phyloP scores from a whole-genome alignment of 371 early-diverging fungal species.

The Enteropsectra breve region DNA sequence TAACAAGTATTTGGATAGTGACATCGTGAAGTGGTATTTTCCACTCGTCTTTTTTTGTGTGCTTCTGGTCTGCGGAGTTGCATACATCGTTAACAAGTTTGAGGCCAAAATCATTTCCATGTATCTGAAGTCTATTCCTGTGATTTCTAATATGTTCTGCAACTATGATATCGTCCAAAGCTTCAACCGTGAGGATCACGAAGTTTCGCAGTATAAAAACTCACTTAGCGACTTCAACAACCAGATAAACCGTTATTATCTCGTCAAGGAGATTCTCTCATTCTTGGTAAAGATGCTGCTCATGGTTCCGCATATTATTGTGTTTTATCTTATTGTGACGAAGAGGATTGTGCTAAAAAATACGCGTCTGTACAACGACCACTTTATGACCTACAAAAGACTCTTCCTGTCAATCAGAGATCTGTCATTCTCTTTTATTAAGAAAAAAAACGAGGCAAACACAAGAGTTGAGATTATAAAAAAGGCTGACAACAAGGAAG shows the following conservation, averaged over 20 bases:
- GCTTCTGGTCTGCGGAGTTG: background rate
- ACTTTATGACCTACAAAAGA: background rate
- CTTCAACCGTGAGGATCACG: constrained; percentile 8
- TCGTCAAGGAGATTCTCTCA: background rate
- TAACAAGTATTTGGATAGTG: background rate
- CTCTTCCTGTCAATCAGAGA: background rate
- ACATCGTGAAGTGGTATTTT: background rate
- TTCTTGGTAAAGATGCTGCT: constrained; percentile 7
- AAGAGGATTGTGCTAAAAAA: background rate
- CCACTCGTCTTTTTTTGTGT: background rate
- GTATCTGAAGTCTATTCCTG: background rate
- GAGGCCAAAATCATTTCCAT: background rate
- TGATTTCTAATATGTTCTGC: constrained; percentile 1
- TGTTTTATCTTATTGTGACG: background rate
- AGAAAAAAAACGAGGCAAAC: constrained; percentile 1
- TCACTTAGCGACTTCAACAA: background rate
- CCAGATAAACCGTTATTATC: background rate
- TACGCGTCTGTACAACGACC: background rate
- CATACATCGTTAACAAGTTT: background rate
- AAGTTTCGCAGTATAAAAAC: background rate
- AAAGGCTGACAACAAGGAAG: background rate
- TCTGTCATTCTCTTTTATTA: background rate
- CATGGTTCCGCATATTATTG: constrained; percentile 3
- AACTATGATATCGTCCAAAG: constrained; percentile 11
- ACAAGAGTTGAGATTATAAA: background rate